Percentiles rank a stretch among this genome's conserved stretches.
Conservation (phyloP, 768 basidiomycete species). For the Hygrophoropsis aurantiaca region DNA sequence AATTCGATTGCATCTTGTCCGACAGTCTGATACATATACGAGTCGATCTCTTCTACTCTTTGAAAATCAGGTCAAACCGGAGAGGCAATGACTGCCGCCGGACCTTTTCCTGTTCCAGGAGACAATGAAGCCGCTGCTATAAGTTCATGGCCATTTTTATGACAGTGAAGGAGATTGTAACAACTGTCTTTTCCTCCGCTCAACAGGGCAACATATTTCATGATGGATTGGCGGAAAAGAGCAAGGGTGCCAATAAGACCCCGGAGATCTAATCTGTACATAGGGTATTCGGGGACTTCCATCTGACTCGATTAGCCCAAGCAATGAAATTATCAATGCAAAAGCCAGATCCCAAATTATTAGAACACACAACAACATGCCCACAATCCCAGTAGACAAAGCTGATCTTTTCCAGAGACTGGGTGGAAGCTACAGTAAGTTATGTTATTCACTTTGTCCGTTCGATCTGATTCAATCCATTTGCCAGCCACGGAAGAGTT, state of each 20-base stretch:
- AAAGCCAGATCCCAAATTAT: too few relatives aligned
- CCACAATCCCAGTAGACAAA: constrained; percentile 94
- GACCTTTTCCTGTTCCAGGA: constrained; percentile 85
- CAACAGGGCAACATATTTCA: constrained; percentile 93
- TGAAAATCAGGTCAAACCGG: background rate
- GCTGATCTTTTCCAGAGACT: constrained; percentile 89
- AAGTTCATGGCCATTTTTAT: constrained; percentile 81
- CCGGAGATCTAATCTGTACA: constrained; percentile 1
- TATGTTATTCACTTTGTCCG: constrained; percentile 1
- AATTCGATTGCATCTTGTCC: constrained; percentile 91
- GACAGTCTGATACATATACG: constrained; percentile 98
- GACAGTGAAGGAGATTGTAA: constrained; percentile 91
- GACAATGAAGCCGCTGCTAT: constrained; percentile 87
- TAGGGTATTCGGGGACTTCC: background rate
- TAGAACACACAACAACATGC: constrained; percentile 51
- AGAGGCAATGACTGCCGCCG: constrained; percentile 23
- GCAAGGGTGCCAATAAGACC: constrained; percentile 5
- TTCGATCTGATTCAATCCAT: constrained; percentile 11
- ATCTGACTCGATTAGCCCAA: constrained; percentile 6
- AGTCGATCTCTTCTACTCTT: constrained; percentile 91
- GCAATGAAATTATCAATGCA: background rate
- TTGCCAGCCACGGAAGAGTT: constrained; percentile 86
- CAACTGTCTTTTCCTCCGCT: constrained; percentile 99
- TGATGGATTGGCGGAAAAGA: constrained; percentile 26
- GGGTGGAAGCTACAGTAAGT: constrained; percentile 77